Base-by-base conservation (phyloP, 2,329 filamentous ascomycete genomes). In the Exophiala sp. region DNA sequence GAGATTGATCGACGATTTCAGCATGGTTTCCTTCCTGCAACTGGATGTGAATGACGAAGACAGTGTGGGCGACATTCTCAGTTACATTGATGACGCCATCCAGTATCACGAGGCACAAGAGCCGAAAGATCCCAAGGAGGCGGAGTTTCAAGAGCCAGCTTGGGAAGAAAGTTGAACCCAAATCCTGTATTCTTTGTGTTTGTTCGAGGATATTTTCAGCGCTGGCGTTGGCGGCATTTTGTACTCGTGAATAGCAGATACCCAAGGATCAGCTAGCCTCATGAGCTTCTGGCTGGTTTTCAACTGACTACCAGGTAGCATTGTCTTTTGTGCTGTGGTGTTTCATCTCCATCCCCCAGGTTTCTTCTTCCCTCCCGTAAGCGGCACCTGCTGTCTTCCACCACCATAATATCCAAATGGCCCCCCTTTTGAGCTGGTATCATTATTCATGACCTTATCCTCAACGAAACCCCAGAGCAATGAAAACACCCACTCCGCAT, bases 21-120 rank as follows among this genome's bases (percentile, higher is more conserved):
- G 91, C 74, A 95, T 99, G 89, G 89, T 99, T 10, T 95, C 89
- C 44, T 99, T 96, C 68, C 77, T 96, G 53, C 89, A 91, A 74
- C 77, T 97, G 41, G 89, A 97, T 67, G 87, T 86, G 24, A 88
- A 94, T 62, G 86, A 95, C 65, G 92, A 97, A 73, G 91, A 97
- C 65, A 97, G 92, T 66, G 85, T 97, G 3, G 86, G 81, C 1
- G 85, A 80, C 1, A 86, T 96, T 21, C 72, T 96, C 63, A 95
- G 90, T 76, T 90, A 95, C 73, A 94, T 96, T 63, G 91, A 96
- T 69, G 90, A 96, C 72, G 88, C 89, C 24, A 94, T 95, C 62
- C 91, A 96, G 69, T 96, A 83, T 70, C 89, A 95, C 67, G 91
- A 96, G 70, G 89, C 91, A 10, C 91, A 96, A 69, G 91, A 96